Conservation (phyloP, 371 early-diverging fungal genomes). For the Enteropsectra breve region DNA sequence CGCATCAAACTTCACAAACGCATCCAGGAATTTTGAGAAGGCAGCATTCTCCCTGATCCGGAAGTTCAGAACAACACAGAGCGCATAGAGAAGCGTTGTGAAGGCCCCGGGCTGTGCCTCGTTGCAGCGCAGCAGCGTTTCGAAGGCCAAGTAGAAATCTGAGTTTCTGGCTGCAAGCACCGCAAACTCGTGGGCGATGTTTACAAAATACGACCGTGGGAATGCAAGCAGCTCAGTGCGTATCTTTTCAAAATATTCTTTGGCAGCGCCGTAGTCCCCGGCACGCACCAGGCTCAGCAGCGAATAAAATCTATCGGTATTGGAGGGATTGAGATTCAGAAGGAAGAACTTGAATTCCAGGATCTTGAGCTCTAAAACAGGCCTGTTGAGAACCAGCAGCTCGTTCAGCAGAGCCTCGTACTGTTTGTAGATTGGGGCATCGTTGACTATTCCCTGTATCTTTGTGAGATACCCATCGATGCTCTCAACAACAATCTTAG, state of each 20-base stretch:
- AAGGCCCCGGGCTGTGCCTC: not conserved
- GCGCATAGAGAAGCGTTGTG: conserved; percentile 1
- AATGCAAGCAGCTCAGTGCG: not conserved
- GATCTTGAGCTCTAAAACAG: conserved; percentile 10
- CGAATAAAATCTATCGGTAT: conserved; percentile 11
- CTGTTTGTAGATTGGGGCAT: not conserved
- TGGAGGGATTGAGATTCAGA: conserved; percentile 6
- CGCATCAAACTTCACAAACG: conserved; percentile 26
- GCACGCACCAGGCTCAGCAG: conserved; percentile 17
- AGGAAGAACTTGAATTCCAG: conserved; percentile 31
- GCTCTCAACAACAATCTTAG: not conserved
- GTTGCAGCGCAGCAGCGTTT: conserved; percentile 2
- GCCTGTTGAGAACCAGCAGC: not conserved
- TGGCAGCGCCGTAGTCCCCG: not conserved
- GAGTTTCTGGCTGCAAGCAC: conserved; percentile 3
- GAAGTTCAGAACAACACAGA: conserved; percentile 41
- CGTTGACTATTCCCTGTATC: conserved; percentile 16
- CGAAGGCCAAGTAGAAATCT: conserved; percentile 19
- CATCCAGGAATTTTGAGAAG: conserved; percentile 21
- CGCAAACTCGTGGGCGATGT: conserved; percentile 18
- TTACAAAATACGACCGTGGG: not conserved
- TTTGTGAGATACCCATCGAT: conserved; percentile 25
- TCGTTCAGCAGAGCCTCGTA: conserved; percentile 15
- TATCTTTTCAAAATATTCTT: not conserved
- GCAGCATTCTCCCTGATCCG: conserved; percentile 7